phyloP scores from a whole-genome alignment of 2,329 filamentous ascomycete genomes.

The Coniella vitis region DNA sequence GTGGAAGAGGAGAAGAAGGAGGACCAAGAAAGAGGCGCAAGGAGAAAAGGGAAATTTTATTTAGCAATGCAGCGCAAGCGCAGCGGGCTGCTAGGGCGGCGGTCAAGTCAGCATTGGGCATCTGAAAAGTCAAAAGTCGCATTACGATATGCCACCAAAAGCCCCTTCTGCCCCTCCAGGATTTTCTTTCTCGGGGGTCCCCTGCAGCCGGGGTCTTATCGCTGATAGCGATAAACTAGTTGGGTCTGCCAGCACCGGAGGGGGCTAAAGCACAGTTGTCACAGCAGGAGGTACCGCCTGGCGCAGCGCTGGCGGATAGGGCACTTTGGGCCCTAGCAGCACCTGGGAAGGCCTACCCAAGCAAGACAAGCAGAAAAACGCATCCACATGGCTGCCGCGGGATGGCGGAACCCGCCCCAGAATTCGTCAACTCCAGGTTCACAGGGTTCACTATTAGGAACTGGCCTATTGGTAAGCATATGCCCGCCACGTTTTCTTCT shows the following conservation, averaged over 20 bases:
- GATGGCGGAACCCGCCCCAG: not conserved
- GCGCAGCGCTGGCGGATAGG: no score
- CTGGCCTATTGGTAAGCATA: conserved; percentile 5
- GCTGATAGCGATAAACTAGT: not conserved
- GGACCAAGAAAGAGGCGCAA: not conserved
- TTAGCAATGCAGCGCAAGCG: no score
- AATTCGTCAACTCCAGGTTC: not conserved
- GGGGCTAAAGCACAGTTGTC: no score
- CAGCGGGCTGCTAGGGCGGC: not conserved
- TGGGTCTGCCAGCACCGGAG: no score
- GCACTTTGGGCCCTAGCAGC: no score
- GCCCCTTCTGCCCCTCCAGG: not conserved
- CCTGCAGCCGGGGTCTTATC: not conserved
- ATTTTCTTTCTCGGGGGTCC: not conserved
- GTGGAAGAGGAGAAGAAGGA: not conserved
- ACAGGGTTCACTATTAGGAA: not conserved
- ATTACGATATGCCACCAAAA: not conserved
- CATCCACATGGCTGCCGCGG: not conserved
- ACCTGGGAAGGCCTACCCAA: no score
- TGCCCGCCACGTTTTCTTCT: not conserved
- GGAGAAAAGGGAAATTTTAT: not conserved
- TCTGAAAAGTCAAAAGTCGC: not conserved
- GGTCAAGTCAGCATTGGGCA: conserved; percentile 3
- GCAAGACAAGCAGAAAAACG: not conserved
- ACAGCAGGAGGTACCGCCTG: no score